Conservation (phyloP, 2,329 filamentous ascomycete species). For the Xylariaceae sp. region DNA sequence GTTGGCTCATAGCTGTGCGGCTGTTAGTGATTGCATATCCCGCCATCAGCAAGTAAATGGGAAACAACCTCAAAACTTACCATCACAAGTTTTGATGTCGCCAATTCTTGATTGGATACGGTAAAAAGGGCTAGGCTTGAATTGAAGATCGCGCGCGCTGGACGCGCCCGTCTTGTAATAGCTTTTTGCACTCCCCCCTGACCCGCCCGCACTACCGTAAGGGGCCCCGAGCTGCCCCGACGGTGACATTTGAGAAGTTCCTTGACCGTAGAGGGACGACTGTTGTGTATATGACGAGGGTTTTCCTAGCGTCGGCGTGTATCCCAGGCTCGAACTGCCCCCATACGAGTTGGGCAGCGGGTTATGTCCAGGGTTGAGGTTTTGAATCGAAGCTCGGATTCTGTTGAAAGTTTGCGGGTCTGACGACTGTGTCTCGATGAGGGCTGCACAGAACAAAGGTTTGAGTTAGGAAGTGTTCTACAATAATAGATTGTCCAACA, state of each 20-base stretch:
- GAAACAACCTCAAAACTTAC: constrained; percentile 43
- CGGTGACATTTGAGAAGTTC: constrained; percentile 6
- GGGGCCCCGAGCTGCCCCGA: neutral
- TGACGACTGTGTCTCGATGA: constrained; percentile 8
- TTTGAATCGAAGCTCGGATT: constrained; percentile 12
- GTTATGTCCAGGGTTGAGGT: neutral
- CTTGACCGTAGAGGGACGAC: constrained; percentile 5
- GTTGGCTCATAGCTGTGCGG: constrained; percentile 50
- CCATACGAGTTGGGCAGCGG: constrained; percentile 12
- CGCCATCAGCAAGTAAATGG: neutral
- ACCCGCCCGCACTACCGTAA: constrained; percentile 14
- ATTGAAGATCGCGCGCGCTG: constrained; percentile 26
- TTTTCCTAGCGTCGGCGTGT: constrained; percentile 5
- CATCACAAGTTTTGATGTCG: constrained; percentile 63
- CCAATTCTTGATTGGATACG: constrained; percentile 63
- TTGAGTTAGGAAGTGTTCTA: neutral
- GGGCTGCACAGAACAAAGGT: constrained; percentile 5
- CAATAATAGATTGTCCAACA: neutral
- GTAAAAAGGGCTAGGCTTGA: constrained; percentile 83
- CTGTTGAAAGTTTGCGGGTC: constrained; percentile 6
- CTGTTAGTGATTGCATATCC: constrained; percentile 6
- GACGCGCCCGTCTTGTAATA: constrained; percentile 13
- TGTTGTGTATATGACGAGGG: neutral
- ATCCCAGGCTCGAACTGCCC: constrained; percentile 1
- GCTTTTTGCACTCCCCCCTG: constrained; percentile 8